Percentiles rank a stretch among this genome's conserved stretches.
These are phyloP conservation scores for Bolboschoenus planiculmis DNA, from an alignment of 176 grass and related monocot species.

Conservation along the genomic window DNA sequence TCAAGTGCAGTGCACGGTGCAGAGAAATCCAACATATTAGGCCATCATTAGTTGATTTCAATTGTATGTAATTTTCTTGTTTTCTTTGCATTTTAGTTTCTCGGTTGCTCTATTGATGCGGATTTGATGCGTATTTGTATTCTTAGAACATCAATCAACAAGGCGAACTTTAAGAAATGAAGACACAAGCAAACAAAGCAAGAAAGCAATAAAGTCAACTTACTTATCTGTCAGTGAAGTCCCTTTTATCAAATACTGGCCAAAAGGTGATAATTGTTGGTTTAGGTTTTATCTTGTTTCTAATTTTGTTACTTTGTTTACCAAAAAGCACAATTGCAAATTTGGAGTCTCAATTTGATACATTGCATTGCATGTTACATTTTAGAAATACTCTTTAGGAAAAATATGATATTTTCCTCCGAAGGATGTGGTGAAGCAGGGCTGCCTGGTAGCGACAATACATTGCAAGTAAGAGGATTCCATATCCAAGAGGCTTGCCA, in stretches of 20 bases:
- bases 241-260: background rate
- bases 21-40: background rate
- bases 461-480: slow-evolving; percentile 15
- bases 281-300: background rate
- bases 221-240: background rate
- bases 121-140: background rate
- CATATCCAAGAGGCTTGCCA: slow-evolving; percentile 6
- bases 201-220: background rate
- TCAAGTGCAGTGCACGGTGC: background rate
- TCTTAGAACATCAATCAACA: background rate
- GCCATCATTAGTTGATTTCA: background rate
- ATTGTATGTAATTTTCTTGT: too few species aligned
- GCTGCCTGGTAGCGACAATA: background rate
- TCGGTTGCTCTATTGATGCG: too few species aligned
- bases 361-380: background rate
- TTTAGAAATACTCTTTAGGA: background rate
- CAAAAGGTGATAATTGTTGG: background rate
- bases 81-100: too few species aligned
- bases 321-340: background rate
- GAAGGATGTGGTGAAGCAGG: background rate
- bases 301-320: slow-evolving; percentile 1
- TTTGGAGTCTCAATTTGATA: background rate
- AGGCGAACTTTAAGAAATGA: background rate
- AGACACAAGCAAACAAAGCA: background rate
- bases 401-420: slow-evolving; percentile 7